Percentiles rank a stretch among this genome's conserved stretches.
Evolutionary conservation across 2,329 filamentous ascomycete genomes (phyloP).

Genomic region (Colletotrichum liriopes): DNA sequence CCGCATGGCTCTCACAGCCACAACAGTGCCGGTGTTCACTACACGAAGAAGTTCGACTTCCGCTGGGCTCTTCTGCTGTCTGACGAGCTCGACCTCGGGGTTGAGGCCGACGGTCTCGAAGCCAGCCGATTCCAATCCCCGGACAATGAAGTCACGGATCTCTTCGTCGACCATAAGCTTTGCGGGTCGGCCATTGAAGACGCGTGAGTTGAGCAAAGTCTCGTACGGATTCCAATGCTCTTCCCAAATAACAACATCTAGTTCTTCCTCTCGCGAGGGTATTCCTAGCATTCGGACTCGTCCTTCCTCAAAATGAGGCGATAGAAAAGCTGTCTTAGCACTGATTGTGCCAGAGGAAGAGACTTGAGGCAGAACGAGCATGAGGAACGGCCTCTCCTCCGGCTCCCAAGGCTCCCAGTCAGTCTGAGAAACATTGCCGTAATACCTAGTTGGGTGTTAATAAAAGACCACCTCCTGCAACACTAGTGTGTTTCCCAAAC

Average conservation of each 20-base stretch:
- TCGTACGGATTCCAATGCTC: conserved; percentile 77
- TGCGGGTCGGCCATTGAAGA: conserved; percentile 53
- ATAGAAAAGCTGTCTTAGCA: conserved; percentile 72
- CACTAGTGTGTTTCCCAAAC: not conserved
- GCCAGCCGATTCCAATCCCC: conserved; percentile 67
- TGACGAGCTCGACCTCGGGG: conserved; percentile 70
- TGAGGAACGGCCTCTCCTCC: conserved; percentile 75
- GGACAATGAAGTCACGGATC: conserved; percentile 74
- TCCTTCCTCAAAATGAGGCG: conserved; percentile 73
- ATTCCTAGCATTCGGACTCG: conserved; percentile 72
- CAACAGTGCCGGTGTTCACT: conserved; percentile 76
- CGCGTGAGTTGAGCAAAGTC: conserved; percentile 63
- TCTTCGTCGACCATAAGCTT: conserved; percentile 77
- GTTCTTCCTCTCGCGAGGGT: conserved; percentile 63
- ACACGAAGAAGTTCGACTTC: conserved; percentile 72
- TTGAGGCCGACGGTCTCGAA: conserved; percentile 71
- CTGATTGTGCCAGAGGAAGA: conserved; percentile 56
- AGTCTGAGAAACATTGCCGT: conserved; percentile 72
- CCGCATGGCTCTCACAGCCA: conserved; percentile 71
- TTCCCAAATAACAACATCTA: conserved; percentile 73
- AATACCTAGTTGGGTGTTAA: conserved; percentile 58
- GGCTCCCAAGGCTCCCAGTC: conserved; percentile 78
- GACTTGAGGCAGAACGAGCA: conserved; percentile 69
- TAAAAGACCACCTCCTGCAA: not conserved
- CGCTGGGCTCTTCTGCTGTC: conserved; percentile 70